Conservation (phyloP, 345 rosid genomes). For the Arabidopsis suecica region DNA sequence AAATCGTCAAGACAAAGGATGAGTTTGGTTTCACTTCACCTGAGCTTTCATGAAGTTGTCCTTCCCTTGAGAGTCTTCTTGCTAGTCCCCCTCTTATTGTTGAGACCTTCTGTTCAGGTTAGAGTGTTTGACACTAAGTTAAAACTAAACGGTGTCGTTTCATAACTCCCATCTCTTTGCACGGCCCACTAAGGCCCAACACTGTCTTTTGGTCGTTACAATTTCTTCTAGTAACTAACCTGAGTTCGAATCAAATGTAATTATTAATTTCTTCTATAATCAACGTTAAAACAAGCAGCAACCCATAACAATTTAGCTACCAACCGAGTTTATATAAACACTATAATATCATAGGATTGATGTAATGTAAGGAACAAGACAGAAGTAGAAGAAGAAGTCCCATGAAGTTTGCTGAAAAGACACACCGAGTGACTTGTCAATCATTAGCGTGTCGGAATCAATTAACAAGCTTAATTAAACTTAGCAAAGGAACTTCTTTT, state of each 20-base stretch:
- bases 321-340: background rate
- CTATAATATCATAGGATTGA: background rate
- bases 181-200: conserved; percentile 19
- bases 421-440: conserved; percentile 45
- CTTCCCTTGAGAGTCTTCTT: background rate
- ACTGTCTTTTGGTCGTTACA: background rate
- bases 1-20: background rate
- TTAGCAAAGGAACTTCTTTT: conserved; percentile 36
- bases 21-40: conserved; percentile 23
- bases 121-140: background rate
- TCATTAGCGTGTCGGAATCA: conserved; percentile 43
- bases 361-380: conserved; percentile 32
- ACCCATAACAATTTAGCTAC: background rate
- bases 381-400: conserved; percentile 30
- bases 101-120: background rate
- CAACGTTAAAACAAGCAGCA: background rate
- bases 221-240: background rate
- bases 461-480: conserved; percentile 41
- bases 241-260: background rate
- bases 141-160: conserved; percentile 2
- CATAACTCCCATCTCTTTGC: background rate
- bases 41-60: background rate
- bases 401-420: conserved; percentile 47
- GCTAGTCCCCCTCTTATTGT: background rate
- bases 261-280: background rate